phyloP scores from a whole-genome alignment of 2,329 filamentous ascomycete genomes.

The Magnaporthiopsis rhizophila region DNA sequence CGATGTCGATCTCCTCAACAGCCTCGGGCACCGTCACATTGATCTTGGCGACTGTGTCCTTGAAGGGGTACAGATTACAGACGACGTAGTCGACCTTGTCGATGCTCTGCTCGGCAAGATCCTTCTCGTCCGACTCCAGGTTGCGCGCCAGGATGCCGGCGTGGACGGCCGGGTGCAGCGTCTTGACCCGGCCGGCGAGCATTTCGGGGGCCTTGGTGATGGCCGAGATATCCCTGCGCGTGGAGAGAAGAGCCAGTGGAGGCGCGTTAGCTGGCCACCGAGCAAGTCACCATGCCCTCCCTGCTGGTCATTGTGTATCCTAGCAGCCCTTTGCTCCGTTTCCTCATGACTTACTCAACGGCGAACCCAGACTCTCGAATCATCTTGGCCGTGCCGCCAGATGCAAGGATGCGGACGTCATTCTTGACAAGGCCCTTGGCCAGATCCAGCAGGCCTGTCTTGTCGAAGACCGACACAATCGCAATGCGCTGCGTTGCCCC shows the following conservation, averaged over 20 bases:
- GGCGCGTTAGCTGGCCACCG: conserved; percentile 3
- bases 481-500: conserved; percentile 53
- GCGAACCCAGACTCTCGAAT: conserved; percentile 93
- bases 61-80: conserved; percentile 99
- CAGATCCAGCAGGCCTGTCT: conserved; percentile 88
- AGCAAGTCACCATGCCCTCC: not conserved
- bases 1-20: conserved; percentile 98
- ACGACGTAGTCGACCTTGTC: conserved; percentile 92
- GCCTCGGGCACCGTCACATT: conserved; percentile 95
- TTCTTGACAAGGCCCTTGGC: conserved; percentile 84
- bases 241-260: not conserved
- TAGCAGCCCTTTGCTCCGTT: no score
- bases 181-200: conserved; percentile 74
- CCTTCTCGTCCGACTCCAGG: conserved; percentile 92
- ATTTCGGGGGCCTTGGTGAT: conserved; percentile 97
- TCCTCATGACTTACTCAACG: conserved; percentile 62
- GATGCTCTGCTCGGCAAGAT: conserved; percentile 90
- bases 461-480: conserved; percentile 97
- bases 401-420: conserved; percentile 87
- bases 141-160: conserved; percentile 88
- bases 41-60: conserved; percentile 93
- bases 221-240: conserved; percentile 78
- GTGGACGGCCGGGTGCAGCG: conserved; percentile 88
- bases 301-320: not conserved
- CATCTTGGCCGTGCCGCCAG: conserved; percentile 91